phyloP scores from a whole-genome alignment of 2,329 filamentous ascomycete genomes.

The Colletotrichum magnum region DNA sequence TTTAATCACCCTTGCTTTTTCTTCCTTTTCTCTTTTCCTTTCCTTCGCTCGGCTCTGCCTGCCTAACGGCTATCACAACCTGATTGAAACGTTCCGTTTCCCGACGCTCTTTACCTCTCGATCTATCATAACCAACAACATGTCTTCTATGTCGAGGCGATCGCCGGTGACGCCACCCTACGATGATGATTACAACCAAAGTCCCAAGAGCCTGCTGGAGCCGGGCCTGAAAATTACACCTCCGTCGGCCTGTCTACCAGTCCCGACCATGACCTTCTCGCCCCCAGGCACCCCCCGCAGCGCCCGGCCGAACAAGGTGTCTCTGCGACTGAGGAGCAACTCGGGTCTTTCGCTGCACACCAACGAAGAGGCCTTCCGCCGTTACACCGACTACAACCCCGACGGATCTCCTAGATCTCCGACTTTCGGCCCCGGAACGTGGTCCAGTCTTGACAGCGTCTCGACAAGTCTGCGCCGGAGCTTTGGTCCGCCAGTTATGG shows the following conservation, averaged over 20 bases:
- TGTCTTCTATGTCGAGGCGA: slow-evolving; percentile 27
- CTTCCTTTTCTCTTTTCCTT: slow-evolving; percentile 8
- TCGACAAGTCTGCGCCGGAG: slow-evolving; percentile 37
- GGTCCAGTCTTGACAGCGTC: slow-evolving; percentile 43
- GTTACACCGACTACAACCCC: slow-evolving; percentile 61
- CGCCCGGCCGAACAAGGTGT: slow-evolving; percentile 43
- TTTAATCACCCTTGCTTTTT: slow-evolving; percentile 6
- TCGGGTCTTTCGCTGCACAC: slow-evolving; percentile 62
- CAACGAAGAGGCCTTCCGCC: slow-evolving; percentile 59
- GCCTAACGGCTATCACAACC: slow-evolving; percentile 6
- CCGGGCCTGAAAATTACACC: slow-evolving; percentile 8
- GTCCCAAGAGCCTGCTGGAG: slow-evolving; percentile 9
- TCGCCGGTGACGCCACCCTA: slow-evolving; percentile 39
- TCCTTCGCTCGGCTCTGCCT: slow-evolving; percentile 8
- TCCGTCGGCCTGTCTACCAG: not conserved
- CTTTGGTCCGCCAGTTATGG: slow-evolving; percentile 29
- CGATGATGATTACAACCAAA: slow-evolving; percentile 23
- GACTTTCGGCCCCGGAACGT: slow-evolving; percentile 38
- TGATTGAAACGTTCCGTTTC: slow-evolving; percentile 14
- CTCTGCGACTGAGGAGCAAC: slow-evolving; percentile 57
- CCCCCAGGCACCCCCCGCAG: slow-evolving; percentile 45
- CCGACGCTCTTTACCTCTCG: slow-evolving; percentile 21
- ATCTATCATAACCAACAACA: slow-evolving; percentile 5
- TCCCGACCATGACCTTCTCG: slow-evolving; percentile 40
- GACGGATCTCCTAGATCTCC: slow-evolving; percentile 53